Evolutionary conservation across 1,284 basidiomycete genomes (phyloP).

Genomic region (Termitomyces sp.): DNA sequence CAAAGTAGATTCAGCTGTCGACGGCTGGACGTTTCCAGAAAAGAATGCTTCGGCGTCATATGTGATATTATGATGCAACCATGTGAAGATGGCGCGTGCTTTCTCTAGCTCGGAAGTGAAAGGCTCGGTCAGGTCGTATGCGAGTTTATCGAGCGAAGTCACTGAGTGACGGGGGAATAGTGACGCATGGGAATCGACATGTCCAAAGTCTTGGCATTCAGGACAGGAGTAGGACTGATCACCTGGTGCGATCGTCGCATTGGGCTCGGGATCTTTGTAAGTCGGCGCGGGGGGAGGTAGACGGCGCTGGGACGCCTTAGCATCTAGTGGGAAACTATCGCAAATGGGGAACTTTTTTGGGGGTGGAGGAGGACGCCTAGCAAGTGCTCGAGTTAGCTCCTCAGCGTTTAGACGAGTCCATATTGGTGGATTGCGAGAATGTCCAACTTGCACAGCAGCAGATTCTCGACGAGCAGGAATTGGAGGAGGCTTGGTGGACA

Average conservation of each 20-base stretch:
- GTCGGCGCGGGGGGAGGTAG: conserved; percentile 20
- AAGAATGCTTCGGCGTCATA: conserved; percentile 39
- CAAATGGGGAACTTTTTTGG: conserved; percentile 2
- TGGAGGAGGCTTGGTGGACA: conserved; percentile 14
- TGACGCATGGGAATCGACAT: conserved; percentile 36
- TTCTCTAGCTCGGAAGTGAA: conserved; percentile 38
- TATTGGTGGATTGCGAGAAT: too few relatives aligned
- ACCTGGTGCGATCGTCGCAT: neutral
- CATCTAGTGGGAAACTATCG: conserved; percentile 9
- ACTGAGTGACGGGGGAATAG: conserved; percentile 37
- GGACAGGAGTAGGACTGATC: conserved; percentile 26
- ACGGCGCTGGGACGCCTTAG: conserved; percentile 19
- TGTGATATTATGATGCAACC: conserved; percentile 40
- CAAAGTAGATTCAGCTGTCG: conserved; percentile 32
- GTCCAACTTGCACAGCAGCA: too few relatives aligned
- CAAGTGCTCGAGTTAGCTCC: conserved; percentile 26
- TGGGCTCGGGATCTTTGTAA: conserved; percentile 4
- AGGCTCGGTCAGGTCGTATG: conserved; percentile 34
- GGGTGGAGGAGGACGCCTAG: conserved; percentile 30
- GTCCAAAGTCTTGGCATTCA: conserved; percentile 38
- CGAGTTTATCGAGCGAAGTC: conserved; percentile 31
- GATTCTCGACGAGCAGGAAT: conserved; percentile 15
- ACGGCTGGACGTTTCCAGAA: conserved; percentile 30
- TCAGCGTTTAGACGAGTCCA: conserved; percentile 18
- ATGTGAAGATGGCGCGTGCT: conserved; percentile 38